A percentile compares a stretch with the other conserved stretches of the same genome.
Evolutionary conservation across 2,329 filamentous ascomycete genomes (phyloP).

Genomic region (Diaporthe destruens): DNA sequence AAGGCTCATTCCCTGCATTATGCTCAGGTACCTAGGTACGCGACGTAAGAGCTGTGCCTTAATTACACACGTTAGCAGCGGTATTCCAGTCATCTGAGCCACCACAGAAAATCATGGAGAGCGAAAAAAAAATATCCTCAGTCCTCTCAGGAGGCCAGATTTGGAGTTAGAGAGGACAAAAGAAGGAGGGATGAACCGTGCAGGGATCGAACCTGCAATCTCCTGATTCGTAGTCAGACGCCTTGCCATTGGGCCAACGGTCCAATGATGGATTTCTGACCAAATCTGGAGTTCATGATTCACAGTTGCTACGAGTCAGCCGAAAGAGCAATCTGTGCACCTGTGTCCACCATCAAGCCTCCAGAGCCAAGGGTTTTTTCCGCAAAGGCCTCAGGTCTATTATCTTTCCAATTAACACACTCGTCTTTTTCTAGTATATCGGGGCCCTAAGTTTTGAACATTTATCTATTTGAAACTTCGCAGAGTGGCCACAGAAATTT

Average conservation of each 20-base stretch:
- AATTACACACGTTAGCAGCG: too few relatives aligned
- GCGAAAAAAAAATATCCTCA: neutral
- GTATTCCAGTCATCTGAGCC: too few relatives aligned
- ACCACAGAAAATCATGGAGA: neutral
- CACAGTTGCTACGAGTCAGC: fast-evolving
- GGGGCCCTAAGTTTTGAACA: too few relatives aligned
- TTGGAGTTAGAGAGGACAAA: neutral
- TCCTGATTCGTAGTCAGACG: constrained; percentile 55
- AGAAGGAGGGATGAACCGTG: constrained; percentile 42
- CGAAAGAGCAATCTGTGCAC: neutral
- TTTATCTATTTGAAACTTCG: too few relatives aligned
- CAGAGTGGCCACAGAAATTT: too few relatives aligned
- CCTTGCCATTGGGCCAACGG: constrained; percentile 51
- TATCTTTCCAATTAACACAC: neutral
- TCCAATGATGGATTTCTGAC: neutral
- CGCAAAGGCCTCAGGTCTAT: too few relatives aligned
- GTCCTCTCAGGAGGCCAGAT: too few relatives aligned
- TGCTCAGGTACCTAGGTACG: neutral
- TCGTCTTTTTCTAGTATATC: neutral
- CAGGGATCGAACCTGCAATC: constrained; percentile 55
- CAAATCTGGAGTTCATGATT: neutral
- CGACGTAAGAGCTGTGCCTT: too few relatives aligned
- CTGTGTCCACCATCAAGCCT: too few relatives aligned
- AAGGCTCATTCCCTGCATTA: neutral
- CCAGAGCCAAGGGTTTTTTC: neutral